Base-by-base conservation (phyloP, 1,284 basidiomycete genomes). In the Trametes sp. region DNA sequence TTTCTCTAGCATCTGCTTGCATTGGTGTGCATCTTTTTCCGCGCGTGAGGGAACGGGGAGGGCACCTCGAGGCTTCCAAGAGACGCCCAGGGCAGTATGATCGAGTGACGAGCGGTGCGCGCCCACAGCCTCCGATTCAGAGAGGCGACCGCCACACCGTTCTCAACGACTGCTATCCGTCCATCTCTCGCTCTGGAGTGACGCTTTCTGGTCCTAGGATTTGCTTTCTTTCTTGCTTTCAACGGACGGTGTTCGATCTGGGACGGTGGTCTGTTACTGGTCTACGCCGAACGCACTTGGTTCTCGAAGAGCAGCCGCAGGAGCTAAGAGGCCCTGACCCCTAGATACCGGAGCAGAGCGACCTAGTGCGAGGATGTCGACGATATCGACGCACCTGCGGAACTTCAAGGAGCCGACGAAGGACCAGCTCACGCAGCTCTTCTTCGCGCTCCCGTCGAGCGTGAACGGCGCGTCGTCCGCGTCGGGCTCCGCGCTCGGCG, bases 321-420 rank as follows among this genome's bases (percentile, higher is more conserved):
- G 26, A 46, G 24, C 24, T 28, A 16, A 6, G 13, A 11, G 13
- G 45, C 13, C 41, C 28, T 24, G 11, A 4, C 23, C 26, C 26
- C 19, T 38, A 19, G 28, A n/a, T 16, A 21, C 14, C 35, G n/a
- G 31, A 28, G 24, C 28, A 26, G 28, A 21, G 11, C n/a, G 21
- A 52, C 53, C 0, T n/a, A n/a, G 8, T 1, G 13, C 29, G 53
- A 68, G 61, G 61, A 93, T 93, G 91, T 81, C 89, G 54, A 90
- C 86, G 53, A 93, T 93, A 73, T 92, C 89, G 53, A 91, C 94
- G 5, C 90, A 94, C 67, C 85, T 96, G 52, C 88, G 94, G 63
- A 87, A 91, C 72, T 95, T 95, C 84, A 93, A 93, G 80, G 95
- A 96, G 77, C 94, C 94, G 54, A 90, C 90, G 8, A 94, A 89